Conservation (phyloP, 805 yeast species). For the Suhomyces kilbournensis region DNA sequence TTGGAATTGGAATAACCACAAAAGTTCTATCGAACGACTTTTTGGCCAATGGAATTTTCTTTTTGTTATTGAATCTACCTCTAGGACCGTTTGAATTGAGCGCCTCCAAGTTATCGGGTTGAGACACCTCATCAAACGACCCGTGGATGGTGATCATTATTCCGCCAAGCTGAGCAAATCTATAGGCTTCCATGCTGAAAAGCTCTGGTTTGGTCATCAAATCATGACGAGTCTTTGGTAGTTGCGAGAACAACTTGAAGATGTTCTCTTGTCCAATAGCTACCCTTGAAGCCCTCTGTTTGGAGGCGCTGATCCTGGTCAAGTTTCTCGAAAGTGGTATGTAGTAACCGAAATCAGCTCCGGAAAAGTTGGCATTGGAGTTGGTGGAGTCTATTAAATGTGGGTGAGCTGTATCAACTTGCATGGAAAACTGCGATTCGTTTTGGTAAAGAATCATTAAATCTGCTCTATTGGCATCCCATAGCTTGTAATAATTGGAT, state of each 20-base stretch:
- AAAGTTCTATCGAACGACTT: slow-evolving; percentile 87
- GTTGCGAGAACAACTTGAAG: slow-evolving; percentile 51
- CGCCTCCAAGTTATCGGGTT: slow-evolving; percentile 43
- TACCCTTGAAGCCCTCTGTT: slow-evolving; percentile 56
- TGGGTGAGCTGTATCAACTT: slow-evolving; percentile 72
- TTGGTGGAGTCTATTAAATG: slow-evolving; percentile 20
- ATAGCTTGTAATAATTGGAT: slow-evolving; percentile 67
- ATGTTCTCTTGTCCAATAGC: slow-evolving; percentile 70
- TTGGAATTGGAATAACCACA: slow-evolving; percentile 67
- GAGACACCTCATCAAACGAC: slow-evolving; percentile 64
- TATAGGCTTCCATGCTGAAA: slow-evolving; percentile 76
- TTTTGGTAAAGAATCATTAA: slow-evolving; percentile 72
- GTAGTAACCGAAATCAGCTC: slow-evolving; percentile 58
- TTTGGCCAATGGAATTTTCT: slow-evolving; percentile 42
- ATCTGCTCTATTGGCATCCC: slow-evolving; percentile 78
- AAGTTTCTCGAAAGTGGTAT: slow-evolving; percentile 75
- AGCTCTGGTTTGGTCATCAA: slow-evolving; percentile 58
- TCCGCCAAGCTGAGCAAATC: slow-evolving; percentile 70
- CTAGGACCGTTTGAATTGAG: slow-evolving; percentile 11
- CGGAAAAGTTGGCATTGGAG: slow-evolving; percentile 6
- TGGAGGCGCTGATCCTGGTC: slow-evolving; percentile 54
- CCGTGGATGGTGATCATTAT: slow-evolving; percentile 83
- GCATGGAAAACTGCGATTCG: slow-evolving; percentile 80
- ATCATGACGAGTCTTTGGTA: slow-evolving; percentile 81
- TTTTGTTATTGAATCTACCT: slow-evolving; percentile 17